phyloP scores from a whole-genome alignment of 2,329 filamentous ascomycete species.

The Pyrenophora seminiperda region DNA sequence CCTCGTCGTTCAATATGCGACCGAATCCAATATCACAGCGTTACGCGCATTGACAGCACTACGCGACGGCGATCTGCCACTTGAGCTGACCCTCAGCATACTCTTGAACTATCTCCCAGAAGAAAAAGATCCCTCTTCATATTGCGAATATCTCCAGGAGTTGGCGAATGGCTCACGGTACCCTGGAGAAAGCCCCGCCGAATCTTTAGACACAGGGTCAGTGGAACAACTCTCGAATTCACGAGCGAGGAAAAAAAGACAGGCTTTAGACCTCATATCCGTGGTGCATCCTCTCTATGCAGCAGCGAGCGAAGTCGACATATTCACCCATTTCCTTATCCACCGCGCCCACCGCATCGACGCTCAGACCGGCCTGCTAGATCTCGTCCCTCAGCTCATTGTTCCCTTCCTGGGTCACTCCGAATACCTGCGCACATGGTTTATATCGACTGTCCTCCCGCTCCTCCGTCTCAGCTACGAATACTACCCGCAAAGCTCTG shows the following conservation, averaged over 20 bases:
- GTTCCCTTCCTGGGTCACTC: slow-evolving; percentile 69
- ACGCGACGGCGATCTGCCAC: slow-evolving; percentile 63
- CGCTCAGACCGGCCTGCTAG: slow-evolving; percentile 71
- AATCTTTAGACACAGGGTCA: slow-evolving; percentile 58
- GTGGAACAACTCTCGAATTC: slow-evolving; percentile 66
- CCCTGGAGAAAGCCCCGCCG: slow-evolving; percentile 43
- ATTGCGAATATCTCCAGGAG: slow-evolving; percentile 65
- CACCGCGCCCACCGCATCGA: slow-evolving; percentile 72
- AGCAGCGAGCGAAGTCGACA: slow-evolving; percentile 58
- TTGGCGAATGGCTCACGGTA: slow-evolving; percentile 58
- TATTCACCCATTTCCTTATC: slow-evolving; percentile 68
- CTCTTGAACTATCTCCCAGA: slow-evolving; percentile 80
- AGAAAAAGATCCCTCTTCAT: slow-evolving; percentile 65
- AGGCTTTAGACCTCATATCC: slow-evolving; percentile 67
- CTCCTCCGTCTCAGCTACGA: slow-evolving; percentile 71
- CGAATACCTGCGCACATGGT: slow-evolving; percentile 68
- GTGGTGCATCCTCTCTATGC: slow-evolving; percentile 59
- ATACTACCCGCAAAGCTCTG: slow-evolving; percentile 64
- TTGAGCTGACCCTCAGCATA: slow-evolving; percentile 71
- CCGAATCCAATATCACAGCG: slow-evolving; percentile 66
- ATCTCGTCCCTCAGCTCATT: slow-evolving; percentile 69
- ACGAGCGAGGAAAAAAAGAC: slow-evolving; percentile 66
- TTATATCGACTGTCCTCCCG: slow-evolving; percentile 70
- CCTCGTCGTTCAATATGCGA: slow-evolving; percentile 72
- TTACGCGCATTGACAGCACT: slow-evolving; percentile 65